Evolutionary conservation across 73 alveolate species (phyloP).

Genomic region (Paraurostyla sp.): DNA sequence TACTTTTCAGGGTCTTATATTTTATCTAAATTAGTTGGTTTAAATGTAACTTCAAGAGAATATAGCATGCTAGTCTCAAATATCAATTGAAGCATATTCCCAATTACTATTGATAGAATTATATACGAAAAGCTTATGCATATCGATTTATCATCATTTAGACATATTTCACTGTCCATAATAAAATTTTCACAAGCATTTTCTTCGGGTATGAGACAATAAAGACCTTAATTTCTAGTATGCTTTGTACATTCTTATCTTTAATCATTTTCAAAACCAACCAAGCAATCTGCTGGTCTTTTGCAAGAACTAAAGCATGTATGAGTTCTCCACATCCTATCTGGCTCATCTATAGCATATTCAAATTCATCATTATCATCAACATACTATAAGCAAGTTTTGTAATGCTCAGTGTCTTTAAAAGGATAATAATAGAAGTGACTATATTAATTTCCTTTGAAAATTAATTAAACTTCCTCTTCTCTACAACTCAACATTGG

Average conservation of each 20-base stretch:
- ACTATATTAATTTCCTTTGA: slow-evolving; percentile 68
- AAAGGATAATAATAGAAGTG: slow-evolving; percentile 62
- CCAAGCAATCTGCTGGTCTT: slow-evolving; percentile 32
- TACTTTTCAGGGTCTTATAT: slow-evolving; percentile 66
- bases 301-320: slow-evolving; percentile 77
- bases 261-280: slow-evolving; percentile 64
- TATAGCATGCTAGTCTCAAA: slow-evolving; percentile 73
- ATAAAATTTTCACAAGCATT: slow-evolving; percentile 66
- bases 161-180: slow-evolving; percentile 63
- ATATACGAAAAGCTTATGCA: slow-evolving; percentile 57
- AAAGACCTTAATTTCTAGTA: slow-evolving; percentile 19
- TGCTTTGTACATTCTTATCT: slow-evolving; percentile 62
- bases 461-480: background rate
- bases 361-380: slow-evolving; percentile 16
- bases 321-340: slow-evolving; percentile 77
- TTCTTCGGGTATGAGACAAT: slow-evolving; percentile 56
- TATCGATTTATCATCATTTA: background rate
- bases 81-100: slow-evolving; percentile 65
- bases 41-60: slow-evolving; percentile 62
- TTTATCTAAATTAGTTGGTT: slow-evolving; percentile 70
- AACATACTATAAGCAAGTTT: slow-evolving; percentile 42
- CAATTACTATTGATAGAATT: slow-evolving; percentile 57
- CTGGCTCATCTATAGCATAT: slow-evolving; percentile 68
- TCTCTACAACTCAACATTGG: slow-evolving; percentile 62
- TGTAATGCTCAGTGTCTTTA: slow-evolving; percentile 45